Base-by-base conservation (phyloP, 208 protist genomes). In the Acanthamoeba rhysodes region DNA sequence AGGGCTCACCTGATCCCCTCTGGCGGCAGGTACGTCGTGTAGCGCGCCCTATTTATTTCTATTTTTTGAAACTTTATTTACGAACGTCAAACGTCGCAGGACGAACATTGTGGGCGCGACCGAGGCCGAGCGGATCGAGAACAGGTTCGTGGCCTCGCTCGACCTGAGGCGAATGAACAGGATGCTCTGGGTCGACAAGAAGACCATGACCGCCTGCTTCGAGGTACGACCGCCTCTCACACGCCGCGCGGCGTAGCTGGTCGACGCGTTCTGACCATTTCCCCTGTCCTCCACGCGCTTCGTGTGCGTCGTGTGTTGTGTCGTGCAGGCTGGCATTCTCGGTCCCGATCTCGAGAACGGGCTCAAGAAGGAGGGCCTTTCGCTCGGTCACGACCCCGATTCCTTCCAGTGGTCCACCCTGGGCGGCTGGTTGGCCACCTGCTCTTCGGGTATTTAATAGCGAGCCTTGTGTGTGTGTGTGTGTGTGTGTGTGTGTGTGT, bases 391-490 rank as follows among this genome's bases (percentile, higher is more conserved):
- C 53, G 96, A 96, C n/a, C 96, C 96, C 57, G 96, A 96, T 59
- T 96, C 96, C 78, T 95, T 94, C 57, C 95, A 96, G 68, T 96
- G 95, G 29, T 96, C 96, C 55, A 95, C 96, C 59, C 90, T 96
- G 12, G 96, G 96, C 68, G 96, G 96, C 57, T 96, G 96, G 96
- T 72, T 96, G 48, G 96, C 96, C 37, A 96, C 96, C 6, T 93
- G 96, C 64, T 94, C 96, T 24, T 95, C 90, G 37, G 96, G 96
- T 88, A 48, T 45, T 48, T 48, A 10, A 48, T 48, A 12, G 45
- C 45, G 4, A 48, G 7, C 45, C 45, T 48, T 12, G 24, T 55
- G 34, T 10, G 27, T 82, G 16, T 29, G 16, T 80, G 9, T 12
- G 18, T n/a, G 20, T 32, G 18, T 53, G 8, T 48, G 14, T 4